Percentiles rank a stretch among this genome's conserved stretches.
phyloP scores from a whole-genome alignment of 345 rosid species.

The Bretschneidera sinensis region DNA sequence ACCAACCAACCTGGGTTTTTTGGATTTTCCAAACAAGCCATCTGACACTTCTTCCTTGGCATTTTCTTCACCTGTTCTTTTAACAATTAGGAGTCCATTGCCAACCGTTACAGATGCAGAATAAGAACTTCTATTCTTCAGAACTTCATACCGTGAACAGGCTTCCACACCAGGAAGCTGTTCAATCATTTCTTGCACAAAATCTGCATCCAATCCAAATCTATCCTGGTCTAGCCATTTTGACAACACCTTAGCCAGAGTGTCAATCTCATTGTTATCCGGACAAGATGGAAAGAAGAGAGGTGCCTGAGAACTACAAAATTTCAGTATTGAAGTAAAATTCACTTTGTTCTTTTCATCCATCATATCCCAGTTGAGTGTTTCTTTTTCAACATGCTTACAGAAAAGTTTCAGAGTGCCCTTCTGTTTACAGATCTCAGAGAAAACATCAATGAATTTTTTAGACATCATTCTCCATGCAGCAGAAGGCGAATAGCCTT shows the following conservation, averaged over 20 bases:
- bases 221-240: slow-evolving; percentile 86
- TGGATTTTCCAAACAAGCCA: slow-evolving; percentile 41
- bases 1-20: slow-evolving; percentile 40
- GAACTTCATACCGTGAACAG: slow-evolving; percentile 59
- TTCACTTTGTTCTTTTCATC: slow-evolving; percentile 31
- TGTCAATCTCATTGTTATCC: slow-evolving; percentile 39
- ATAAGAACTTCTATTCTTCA: slow-evolving; percentile 49
- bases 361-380: slow-evolving; percentile 30
- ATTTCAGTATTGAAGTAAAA: slow-evolving; percentile 47
- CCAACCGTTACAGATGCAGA: slow-evolving; percentile 48
- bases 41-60: slow-evolving; percentile 27
- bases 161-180: slow-evolving; percentile 63
- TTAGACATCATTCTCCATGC: slow-evolving; percentile 75
- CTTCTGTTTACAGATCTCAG: slow-evolving; percentile 34
- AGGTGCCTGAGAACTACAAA: slow-evolving; percentile 48
- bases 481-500: slow-evolving; percentile 59
- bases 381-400: slow-evolving; percentile 52
- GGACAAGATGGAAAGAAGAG: slow-evolving; percentile 24
- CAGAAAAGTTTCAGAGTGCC: slow-evolving; percentile 51
- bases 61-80: slow-evolving; percentile 40
- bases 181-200: slow-evolving; percentile 87
- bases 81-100: slow-evolving; percentile 53
- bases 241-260: slow-evolving; percentile 36
- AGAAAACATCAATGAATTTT: slow-evolving; percentile 56
- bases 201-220: slow-evolving; percentile 85